phyloP scores from a whole-genome alignment of 2,329 filamentous ascomycete genomes.

The Aotearoamyces nothofagi region DNA sequence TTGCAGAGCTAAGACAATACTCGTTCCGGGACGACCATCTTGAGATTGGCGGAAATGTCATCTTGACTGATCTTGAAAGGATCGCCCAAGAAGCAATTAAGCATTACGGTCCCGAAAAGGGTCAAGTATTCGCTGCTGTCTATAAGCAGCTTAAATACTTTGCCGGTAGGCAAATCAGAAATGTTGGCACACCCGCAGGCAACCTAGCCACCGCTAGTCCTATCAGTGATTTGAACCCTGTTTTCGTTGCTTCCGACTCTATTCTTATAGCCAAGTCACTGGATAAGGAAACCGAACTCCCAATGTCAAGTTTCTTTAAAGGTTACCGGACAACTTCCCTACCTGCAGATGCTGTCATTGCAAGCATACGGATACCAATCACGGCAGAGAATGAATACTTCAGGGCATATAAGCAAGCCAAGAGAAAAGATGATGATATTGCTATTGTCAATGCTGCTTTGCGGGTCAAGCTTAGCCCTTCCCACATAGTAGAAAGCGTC shows the following conservation, averaged over 20 bases:
- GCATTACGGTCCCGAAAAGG: slow-evolving; percentile 49
- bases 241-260: slow-evolving; percentile 77
- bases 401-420: slow-evolving; percentile 87
- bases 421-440: slow-evolving; percentile 96
- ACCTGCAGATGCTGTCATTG: slow-evolving; percentile 67
- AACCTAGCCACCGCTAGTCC: slow-evolving; percentile 90
- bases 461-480: slow-evolving; percentile 54
- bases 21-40: slow-evolving; percentile 64
- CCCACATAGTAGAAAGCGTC: slow-evolving; percentile 54
- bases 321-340: slow-evolving; percentile 80
- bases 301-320: slow-evolving; percentile 84
- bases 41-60: slow-evolving; percentile 88
- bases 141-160: slow-evolving; percentile 92
- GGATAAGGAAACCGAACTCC: slow-evolving; percentile 63
- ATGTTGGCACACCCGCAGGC: slow-evolving; percentile 91
- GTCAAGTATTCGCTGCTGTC: slow-evolving; percentile 77
- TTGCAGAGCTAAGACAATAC: slow-evolving; percentile 75
- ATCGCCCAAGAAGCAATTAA: slow-evolving; percentile 68
- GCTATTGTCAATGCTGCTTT: slow-evolving; percentile 89
- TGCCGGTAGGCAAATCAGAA: slow-evolving; percentile 87
- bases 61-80: slow-evolving; percentile 77
- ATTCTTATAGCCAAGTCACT: slow-evolving; percentile 68
- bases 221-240: slow-evolving; percentile 89
- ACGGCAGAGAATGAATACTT: slow-evolving; percentile 67
- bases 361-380: slow-evolving; percentile 72